Base-by-base conservation (phyloP, 2,329 filamentous ascomycete genomes). In the Cadophora sp. region DNA sequence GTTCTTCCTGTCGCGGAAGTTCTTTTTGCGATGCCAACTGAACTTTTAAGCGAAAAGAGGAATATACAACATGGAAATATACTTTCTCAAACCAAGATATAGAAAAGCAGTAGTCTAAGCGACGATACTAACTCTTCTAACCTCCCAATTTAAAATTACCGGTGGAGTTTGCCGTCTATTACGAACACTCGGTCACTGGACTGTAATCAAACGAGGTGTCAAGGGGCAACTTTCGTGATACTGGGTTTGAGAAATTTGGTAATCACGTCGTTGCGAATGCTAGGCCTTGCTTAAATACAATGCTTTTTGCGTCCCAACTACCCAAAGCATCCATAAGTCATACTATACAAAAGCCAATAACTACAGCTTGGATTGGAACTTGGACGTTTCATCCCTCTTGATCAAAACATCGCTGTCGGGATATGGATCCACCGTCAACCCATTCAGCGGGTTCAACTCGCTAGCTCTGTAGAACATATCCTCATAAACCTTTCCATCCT, bases 401-500 rank as follows among this genome's bases (percentile, higher is more conserved):
- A 91, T 84, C 73, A 91, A 73, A 3, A 85, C 82, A 68, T 81
- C 81, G 67, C 80, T 88, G 72, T 89, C 83, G 7, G 91, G 90
- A 76, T 93, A 91, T 0, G 90, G 90, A 72, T 94, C 90, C 65
- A 93, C 87, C 0, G 89, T 89, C 65, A 92, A 81, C 20, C 87
- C 84, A 75, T 94, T 94, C 53, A 94, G 80, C 1, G 91, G 91
- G 74, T 94, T 94, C 73, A 90, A 79, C 81, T 91, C 85, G 68
- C 86, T 89, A 0, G 91, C 91, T 16, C 91, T 81, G 74, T 88
- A 82, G 80, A 93, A 94, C 81, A 94, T 83, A 73, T 93, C 91
- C 77, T 92, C 89, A 72, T 94, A 94, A 1, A 93, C 91, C 73
- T 90, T 89, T 22, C 91, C 91, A 68, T 94, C 91, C 51, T 85